Conservation (phyloP, 305 asterid species). For the Coffea humblotiana region DNA sequence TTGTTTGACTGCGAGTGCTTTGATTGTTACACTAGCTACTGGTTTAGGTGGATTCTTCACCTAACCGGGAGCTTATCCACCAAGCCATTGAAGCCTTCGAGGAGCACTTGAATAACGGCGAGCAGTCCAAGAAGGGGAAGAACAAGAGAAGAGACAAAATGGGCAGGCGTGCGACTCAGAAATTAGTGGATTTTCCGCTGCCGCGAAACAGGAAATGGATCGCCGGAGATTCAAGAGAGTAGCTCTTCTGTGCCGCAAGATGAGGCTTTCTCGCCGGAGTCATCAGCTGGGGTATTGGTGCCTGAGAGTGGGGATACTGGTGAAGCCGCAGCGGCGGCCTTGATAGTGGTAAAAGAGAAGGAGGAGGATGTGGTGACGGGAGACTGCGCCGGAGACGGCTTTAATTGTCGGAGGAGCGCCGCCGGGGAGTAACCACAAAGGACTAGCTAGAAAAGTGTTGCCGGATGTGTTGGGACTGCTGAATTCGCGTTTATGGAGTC, state of each 20-base stretch:
- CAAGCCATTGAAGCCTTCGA: constrained; percentile 43
- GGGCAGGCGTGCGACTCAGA: constrained; percentile 18
- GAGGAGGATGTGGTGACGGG: neutral
- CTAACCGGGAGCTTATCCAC: constrained; percentile 39
- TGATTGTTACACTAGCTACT: constrained; percentile 38
- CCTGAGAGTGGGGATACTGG: constrained; percentile 13
- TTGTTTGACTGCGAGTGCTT: constrained; percentile 36
- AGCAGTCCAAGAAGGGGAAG: constrained; percentile 23
- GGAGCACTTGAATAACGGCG: constrained; percentile 29
- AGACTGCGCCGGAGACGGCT: constrained; percentile 5
- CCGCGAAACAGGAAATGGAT: neutral
- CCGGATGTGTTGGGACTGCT: constrained; percentile 75
- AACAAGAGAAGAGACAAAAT: constrained; percentile 24
- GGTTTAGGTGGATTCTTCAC: constrained; percentile 43
- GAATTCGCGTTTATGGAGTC: constrained; percentile 69
- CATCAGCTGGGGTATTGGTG: neutral
- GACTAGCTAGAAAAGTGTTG: constrained; percentile 65
- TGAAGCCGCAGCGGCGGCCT: neutral
- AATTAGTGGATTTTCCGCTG: constrained; percentile 7
- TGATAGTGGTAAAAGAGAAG: constrained; percentile 12
- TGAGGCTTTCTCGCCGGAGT: constrained; percentile 3
- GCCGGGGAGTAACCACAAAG: constrained; percentile 42
- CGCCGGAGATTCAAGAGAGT: constrained; percentile 28
- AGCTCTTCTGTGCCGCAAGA: neutral
- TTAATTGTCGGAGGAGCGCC: constrained; percentile 5